Conservation (phyloP, 208 protist species). For the Entamoeba moshkovskii region DNA sequence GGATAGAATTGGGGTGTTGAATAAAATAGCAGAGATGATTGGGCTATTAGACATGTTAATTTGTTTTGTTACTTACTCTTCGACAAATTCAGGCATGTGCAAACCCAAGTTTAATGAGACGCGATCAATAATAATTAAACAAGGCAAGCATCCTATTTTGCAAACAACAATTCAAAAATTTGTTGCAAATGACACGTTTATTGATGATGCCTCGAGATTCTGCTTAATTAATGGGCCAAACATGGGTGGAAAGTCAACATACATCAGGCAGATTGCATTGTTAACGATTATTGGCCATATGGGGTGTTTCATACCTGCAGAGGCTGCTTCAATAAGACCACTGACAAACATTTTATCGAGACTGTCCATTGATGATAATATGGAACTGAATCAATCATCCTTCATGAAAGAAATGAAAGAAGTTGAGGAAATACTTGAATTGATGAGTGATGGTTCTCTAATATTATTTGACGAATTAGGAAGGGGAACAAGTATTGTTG, state of each 20-base stretch:
- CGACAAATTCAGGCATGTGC: neutral
- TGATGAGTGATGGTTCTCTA: neutral
- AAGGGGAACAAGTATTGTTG: neutral
- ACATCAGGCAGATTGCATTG: neutral
- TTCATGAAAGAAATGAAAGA: constrained; percentile 10
- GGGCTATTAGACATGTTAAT: neutral
- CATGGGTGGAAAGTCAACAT: constrained; percentile 10
- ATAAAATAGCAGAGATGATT: neutral
- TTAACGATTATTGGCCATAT: constrained; percentile 7
- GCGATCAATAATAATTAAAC: constrained; percentile 7
- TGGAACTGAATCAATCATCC: neutral
- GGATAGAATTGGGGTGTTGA: neutral
- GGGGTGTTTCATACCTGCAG: constrained; percentile 9
- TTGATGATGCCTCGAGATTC: neutral
- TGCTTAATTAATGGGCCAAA: constrained; percentile 10
- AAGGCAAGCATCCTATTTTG: constrained; percentile 7
- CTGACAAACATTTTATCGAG: neutral
- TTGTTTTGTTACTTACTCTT: neutral
- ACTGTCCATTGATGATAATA: neutral
- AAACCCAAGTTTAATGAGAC: neutral
- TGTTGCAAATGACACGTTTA: neutral
- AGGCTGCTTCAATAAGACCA: neutral
- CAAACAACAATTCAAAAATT: neutral
- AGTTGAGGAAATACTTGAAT: neutral
- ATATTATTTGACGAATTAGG: constrained; percentile 21